phyloP scores from a whole-genome alignment of 2,329 filamentous ascomycete genomes.

The Fonsecaea monophora region DNA sequence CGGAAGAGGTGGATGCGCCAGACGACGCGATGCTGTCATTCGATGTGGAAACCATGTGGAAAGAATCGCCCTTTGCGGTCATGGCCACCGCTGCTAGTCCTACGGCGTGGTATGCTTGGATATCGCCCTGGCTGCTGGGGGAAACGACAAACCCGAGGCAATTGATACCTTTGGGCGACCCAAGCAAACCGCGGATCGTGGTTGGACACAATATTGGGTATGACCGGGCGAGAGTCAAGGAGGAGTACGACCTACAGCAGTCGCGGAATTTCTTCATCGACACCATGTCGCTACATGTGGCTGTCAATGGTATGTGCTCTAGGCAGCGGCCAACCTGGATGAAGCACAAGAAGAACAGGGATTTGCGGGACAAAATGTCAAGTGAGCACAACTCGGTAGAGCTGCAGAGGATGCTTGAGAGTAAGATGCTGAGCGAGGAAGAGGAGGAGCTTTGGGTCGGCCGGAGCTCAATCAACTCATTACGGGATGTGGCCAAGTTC shows the following conservation, averaged over 20 bases:
- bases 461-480: constrained; percentile 90
- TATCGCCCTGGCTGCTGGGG: constrained; percentile 91
- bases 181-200: constrained; percentile 73
- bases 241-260: constrained; percentile 87
- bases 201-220: constrained; percentile 97
- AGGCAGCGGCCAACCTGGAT: constrained; percentile 96
- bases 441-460: constrained; percentile 97
- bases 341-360: constrained; percentile 90
- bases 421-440: constrained; percentile 72
- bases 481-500: constrained; percentile 94
- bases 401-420: constrained; percentile 72
- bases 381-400: constrained; percentile 74
- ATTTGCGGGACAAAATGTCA: constrained; percentile 79
- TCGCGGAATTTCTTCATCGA: constrained; percentile 87
- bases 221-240: constrained; percentile 82
- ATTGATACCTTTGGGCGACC: constrained; percentile 84
- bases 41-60: constrained; percentile 97
- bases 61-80: constrained; percentile 86
- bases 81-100: constrained; percentile 95
- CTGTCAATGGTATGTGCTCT: constrained; percentile 98
- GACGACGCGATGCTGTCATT: constrained; percentile 85
- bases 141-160: constrained; percentile 80
- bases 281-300: constrained; percentile 97
- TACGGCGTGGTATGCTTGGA: constrained; percentile 94
- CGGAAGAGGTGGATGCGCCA: constrained; percentile 76